phyloP scores from a whole-genome alignment of 75 land plant genomes.

The Pinus albicaulis region DNA sequence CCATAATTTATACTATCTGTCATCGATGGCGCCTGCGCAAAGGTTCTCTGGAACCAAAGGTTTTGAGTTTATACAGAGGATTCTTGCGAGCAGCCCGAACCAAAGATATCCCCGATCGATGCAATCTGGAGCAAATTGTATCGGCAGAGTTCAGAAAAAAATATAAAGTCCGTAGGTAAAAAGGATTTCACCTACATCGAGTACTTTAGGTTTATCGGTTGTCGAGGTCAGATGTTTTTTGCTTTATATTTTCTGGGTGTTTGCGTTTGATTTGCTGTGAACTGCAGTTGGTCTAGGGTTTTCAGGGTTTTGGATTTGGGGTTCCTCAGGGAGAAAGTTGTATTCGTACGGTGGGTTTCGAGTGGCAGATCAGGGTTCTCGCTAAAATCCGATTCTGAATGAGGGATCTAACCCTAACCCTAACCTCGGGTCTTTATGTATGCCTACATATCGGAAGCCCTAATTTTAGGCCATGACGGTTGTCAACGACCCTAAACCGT shows the following conservation, averaged over 20 bases:
- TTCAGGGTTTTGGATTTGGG: too few species aligned
- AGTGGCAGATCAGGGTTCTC: too few species aligned
- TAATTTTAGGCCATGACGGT: too few species aligned
- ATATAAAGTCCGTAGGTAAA: slow-evolving; percentile 55
- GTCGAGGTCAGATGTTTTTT: background rate
- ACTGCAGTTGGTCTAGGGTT: too few species aligned
- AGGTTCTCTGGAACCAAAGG: slow-evolving; percentile 88
- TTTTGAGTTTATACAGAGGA: slow-evolving; percentile 65
- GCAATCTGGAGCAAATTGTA: slow-evolving; percentile 53
- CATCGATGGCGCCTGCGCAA: slow-evolving; percentile 7
- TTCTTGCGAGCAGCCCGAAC: slow-evolving; percentile 73
- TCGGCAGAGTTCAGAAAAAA: slow-evolving; percentile 64
- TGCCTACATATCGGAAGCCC: too few species aligned
- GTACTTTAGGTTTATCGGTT: slow-evolving; percentile 49
- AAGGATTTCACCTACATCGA: slow-evolving; percentile 76
- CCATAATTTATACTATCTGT: too few species aligned
- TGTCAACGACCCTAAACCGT: too few species aligned
- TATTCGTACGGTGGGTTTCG: too few species aligned
- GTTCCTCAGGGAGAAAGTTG: too few species aligned
- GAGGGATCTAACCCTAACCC: background rate
- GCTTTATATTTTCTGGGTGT: too few species aligned
- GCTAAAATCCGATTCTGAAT: background rate
- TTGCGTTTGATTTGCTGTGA: too few species aligned
- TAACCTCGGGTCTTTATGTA: too few species aligned
- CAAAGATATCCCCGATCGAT: slow-evolving; percentile 64